phyloP scores from a whole-genome alignment of 805 yeast species.

The Isabelozyma gotoi region DNA sequence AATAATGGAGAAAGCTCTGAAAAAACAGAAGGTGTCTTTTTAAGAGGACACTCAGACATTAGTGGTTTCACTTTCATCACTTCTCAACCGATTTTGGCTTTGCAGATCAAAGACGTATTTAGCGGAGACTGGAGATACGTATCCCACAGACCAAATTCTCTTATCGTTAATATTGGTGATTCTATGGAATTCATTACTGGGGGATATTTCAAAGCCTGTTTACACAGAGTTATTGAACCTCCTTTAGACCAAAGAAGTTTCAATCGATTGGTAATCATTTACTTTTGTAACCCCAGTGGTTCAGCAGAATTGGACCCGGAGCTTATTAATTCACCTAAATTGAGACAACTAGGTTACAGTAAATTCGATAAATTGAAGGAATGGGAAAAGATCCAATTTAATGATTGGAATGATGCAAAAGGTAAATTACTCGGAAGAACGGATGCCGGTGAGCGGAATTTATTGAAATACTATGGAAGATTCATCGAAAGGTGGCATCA shows the following conservation, averaged over 20 bases:
- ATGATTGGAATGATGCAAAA: constrained; percentile 40
- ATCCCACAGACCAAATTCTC: constrained; percentile 27
- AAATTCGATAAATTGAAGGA: constrained; percentile 16
- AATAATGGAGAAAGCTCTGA: constrained; percentile 21
- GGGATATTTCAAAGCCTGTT: constrained; percentile 23
- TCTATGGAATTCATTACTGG: constrained; percentile 32
- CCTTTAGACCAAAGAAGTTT: constrained; percentile 24
- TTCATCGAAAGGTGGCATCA: constrained; percentile 47
- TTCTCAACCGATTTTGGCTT: constrained; percentile 29
- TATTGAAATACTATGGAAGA: constrained; percentile 39
- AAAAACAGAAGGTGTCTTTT: constrained; percentile 25
- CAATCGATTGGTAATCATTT: constrained; percentile 23
- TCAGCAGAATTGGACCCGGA: constrained; percentile 23
- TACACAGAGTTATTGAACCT: constrained; percentile 26
- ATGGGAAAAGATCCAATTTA: constrained; percentile 27
- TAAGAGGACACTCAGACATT: constrained; percentile 31
- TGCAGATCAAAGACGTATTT: constrained; percentile 29
- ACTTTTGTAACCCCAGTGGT: constrained; percentile 22
- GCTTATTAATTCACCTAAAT: constrained; percentile 22
- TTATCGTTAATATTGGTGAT: constrained; percentile 30
- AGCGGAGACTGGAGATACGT: constrained; percentile 30
- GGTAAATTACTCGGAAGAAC: constrained; percentile 45
- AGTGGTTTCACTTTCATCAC: constrained; percentile 31
- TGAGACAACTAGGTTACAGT: constrained; percentile 17
- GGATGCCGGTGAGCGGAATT: constrained; percentile 37